phyloP scores from a whole-genome alignment of 805 yeast species.

The Cephaloascus albidus region DNA sequence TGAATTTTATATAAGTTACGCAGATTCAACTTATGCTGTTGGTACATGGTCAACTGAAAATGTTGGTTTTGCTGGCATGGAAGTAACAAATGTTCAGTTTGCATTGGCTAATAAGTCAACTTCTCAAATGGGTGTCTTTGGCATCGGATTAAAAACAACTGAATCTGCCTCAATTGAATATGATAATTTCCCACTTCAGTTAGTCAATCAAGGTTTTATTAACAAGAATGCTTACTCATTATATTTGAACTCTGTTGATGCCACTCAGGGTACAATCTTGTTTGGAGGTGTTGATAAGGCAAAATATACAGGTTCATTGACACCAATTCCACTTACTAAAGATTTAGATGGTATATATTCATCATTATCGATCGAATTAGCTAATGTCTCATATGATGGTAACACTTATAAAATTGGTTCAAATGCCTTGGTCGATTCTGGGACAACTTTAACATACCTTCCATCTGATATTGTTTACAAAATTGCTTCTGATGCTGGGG shows the following conservation, averaged over 20 bases:
- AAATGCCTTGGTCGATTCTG: conserved; percentile 15
- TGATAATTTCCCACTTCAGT: conserved; percentile 15
- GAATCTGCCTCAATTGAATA: conserved; percentile 7
- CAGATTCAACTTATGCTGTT: conserved; percentile 12
- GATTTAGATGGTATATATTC: not conserved
- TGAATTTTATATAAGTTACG: conserved; percentile 11
- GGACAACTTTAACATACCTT: conserved; percentile 18
- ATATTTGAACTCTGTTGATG: conserved; percentile 23
- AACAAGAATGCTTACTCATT: conserved; percentile 32
- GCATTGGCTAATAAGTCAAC: conserved; percentile 24
- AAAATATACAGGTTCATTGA: conserved; percentile 26
- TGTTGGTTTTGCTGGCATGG: conserved; percentile 10
- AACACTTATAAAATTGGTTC: not conserved
- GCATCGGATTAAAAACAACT: conserved; percentile 8
- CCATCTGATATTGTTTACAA: conserved; percentile 5
- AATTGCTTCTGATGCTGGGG: conserved; percentile 6
- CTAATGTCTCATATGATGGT: not conserved
- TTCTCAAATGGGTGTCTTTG: conserved; percentile 13
- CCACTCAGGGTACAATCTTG: conserved; percentile 22
- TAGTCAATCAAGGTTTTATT: conserved; percentile 30
- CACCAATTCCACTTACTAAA: conserved; percentile 16
- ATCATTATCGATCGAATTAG: not conserved
- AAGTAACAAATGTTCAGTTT: conserved; percentile 21
- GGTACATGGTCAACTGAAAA: conserved; percentile 17
- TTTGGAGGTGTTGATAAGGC: conserved; percentile 36